A percentile compares a stretch with the other conserved stretches of the same genome.
Conservation (phyloP, 495 filamentous ascomycete genomes). For the Podospora fimiseda region DNA sequence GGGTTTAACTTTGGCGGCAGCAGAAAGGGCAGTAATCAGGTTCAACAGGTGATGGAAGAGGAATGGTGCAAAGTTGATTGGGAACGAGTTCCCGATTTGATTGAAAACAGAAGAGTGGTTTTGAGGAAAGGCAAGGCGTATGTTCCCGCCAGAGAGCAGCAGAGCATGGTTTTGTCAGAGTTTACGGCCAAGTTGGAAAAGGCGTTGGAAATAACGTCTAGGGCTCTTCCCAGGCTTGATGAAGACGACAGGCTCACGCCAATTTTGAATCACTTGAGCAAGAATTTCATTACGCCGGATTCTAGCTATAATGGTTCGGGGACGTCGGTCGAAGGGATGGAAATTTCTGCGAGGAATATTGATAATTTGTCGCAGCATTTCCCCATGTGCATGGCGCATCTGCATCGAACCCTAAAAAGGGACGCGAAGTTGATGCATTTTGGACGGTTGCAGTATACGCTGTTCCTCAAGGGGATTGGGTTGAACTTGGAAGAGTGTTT, state of each 20-base stretch:
- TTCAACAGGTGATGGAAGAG: conserved; percentile 51
- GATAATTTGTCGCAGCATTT: conserved; percentile 81
- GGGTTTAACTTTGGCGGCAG: conserved; percentile 14
- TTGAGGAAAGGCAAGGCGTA: conserved; percentile 80
- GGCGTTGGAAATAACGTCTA: conserved; percentile 79
- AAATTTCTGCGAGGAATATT: conserved; percentile 71
- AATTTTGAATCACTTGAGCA: conserved; percentile 85
- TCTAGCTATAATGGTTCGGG: conserved; percentile 59
- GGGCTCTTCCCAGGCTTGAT: conserved; percentile 84
- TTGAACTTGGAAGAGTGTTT: conserved; percentile 86
- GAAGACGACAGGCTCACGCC: conserved; percentile 95
- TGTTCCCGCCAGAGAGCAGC: conserved; percentile 78
- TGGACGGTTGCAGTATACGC: conserved; percentile 88
- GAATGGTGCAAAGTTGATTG: conserved; percentile 95
- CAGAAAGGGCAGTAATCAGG: conserved; percentile 24
- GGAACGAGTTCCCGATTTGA: conserved; percentile 83
- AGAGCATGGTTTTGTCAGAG: conserved; percentile 81
- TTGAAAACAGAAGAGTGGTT: conserved; percentile 72
- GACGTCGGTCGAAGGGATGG: conserved; percentile 49
- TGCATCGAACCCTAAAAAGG: conserved; percentile 76
- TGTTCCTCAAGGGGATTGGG: conserved; percentile 97
- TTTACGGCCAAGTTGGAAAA: conserved; percentile 72
- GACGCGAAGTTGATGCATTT: conserved; percentile 89
- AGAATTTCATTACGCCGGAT: conserved; percentile 88
- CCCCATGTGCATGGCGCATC: conserved; percentile 87